Evolutionary conservation across 2,329 filamentous ascomycete species (phyloP), one percentile per base, ranked within the genome.

Genomic region (Fusarium avenaceum): DNA sequence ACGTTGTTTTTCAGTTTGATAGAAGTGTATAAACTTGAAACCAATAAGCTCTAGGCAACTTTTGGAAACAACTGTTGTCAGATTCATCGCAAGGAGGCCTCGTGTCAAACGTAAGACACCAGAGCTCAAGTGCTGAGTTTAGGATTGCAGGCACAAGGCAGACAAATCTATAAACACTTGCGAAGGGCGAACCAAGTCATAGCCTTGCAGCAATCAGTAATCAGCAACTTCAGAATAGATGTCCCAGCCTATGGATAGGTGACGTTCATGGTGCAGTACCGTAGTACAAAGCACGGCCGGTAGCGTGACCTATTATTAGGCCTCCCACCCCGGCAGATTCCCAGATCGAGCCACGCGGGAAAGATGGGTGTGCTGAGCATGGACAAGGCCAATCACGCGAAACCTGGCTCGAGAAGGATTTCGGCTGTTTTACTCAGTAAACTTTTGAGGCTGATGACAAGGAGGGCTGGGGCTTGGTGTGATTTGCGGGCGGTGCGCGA

Each of bases 401-500:
- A 46, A 46, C 49, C 17, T 45, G 35, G 35, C 48, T 48, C 15
- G n/a, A 22, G 32, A 40, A 45, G 47, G 47, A 65, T 45, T 49
- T 65, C 62, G 60, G 60, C 48, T 65, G 47, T 65, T 65, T 50
- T 47, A 44, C 38, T 48, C 22, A 35, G 35, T 38, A 60, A 49
- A 33, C 39, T 52, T 55, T 67, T 60, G 62, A 42, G 46, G 54
- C 48, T 54, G 40, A 46, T 63, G 54, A 53, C 67, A 57, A 59
- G 67, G 67, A 61, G 64, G 67, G 51, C 22, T 60, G 53, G 30
- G 28, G 32, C 17, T 46, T 57, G 48, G 51, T 63, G 26, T 73
- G 71, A 71, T 73, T 73, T 69, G 71, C 33, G 30, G 67, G 56
- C 51, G 67, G 57, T 70, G 62, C 71, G 71, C 71, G 71, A 58